Base-by-base conservation (phyloP, 352 stramenopile genomes). In the Aphanomyces astaci region DNA sequence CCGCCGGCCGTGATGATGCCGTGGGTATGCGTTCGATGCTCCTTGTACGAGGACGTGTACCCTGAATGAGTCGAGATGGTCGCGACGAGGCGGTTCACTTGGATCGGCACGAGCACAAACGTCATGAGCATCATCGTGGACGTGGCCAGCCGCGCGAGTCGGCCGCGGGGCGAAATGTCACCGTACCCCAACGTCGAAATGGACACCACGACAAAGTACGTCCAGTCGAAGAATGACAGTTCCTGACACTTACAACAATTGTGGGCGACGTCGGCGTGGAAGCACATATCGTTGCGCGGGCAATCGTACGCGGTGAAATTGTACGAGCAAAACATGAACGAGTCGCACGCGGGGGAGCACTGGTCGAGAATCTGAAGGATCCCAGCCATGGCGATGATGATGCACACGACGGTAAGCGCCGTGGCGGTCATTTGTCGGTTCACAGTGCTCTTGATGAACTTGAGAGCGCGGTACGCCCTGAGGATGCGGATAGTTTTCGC, bases 141-240 rank as follows among this genome's bases (percentile, higher is more conserved):
- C 48, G 89, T 89, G 52, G 90, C 73, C 22, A 90, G 87, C 52
- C 89, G 89, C n/a, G 84, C 86, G 1, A 71, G 77, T 1, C 66
- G 78, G 7, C 84, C 89, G 56, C 81, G 75, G 0, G 84, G 85
- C 19, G 74, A 74, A 33, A 95, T 89, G 55, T 95, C 87, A 4
- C 87, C 87, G 60, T 94, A 95, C 4, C 87, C 86, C 7, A 95
- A 76, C 15, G 87, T 94, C 2, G 87, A 92, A 33, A 94, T 92
- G 39, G 83, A 93, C 17, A 92, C 84, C 22, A 92, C 76, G 22
- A 89, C 82, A 63, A 90, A 90, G 70, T 92, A 92, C n/a, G 90
- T 72, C 66, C 88, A 80, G 63, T 92, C 79, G 24, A 89, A 76
- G 70, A 87, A 90, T 17, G 75, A 79, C 22, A 89, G 73, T 53